Conservation (phyloP, 495 filamentous ascomycete species). For the Aspergillus egyptiacus region DNA sequence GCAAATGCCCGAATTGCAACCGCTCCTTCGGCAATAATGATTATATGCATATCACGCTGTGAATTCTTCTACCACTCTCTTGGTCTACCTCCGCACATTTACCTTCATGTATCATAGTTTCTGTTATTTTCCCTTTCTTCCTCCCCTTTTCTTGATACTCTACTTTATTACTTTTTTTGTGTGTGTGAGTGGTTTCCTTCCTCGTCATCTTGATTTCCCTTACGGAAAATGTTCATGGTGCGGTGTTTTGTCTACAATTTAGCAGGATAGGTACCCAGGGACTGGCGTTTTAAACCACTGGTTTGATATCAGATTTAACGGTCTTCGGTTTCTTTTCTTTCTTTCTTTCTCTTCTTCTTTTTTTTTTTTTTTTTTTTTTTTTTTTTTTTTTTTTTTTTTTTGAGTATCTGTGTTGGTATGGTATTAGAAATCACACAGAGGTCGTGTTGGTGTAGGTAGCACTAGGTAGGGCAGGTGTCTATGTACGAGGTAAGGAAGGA, state of each 20-base stretch:
- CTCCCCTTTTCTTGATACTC: slow-evolving; percentile 12
- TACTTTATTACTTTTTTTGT: slow-evolving; percentile 14
- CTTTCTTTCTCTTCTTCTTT: slow-evolving; percentile 12
- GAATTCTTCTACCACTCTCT: slow-evolving; percentile 15
- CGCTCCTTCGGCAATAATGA: slow-evolving; percentile 85
- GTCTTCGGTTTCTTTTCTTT: slow-evolving; percentile 17
- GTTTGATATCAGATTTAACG: slow-evolving; percentile 19
- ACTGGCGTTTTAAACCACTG: slow-evolving; percentile 34
- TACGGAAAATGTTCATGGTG: slow-evolving; percentile 35
- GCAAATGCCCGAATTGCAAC: slow-evolving; percentile 92
- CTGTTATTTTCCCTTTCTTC: slow-evolving; percentile 13
- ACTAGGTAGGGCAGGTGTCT: too few species aligned
- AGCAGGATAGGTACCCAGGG: slow-evolving; percentile 31
- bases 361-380: slow-evolving; percentile 20
- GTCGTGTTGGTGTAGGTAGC: slow-evolving; percentile 33
- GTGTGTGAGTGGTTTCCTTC: slow-evolving; percentile 13
- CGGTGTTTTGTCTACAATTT: slow-evolving; percentile 38
- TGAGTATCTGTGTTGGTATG: slow-evolving; percentile 32
- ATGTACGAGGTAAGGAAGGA: slow-evolving; percentile 17
- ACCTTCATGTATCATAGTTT: slow-evolving; percentile 39
- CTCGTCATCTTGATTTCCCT: slow-evolving; percentile 14
- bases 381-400: slow-evolving; percentile 17
- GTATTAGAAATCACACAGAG: slow-evolving; percentile 16
- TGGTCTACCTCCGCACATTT: slow-evolving; percentile 8
- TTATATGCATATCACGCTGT: slow-evolving; percentile 61